Base-by-base conservation (phyloP, 2,329 filamentous ascomycete genomes). In the Fusarium verticillioides region DNA sequence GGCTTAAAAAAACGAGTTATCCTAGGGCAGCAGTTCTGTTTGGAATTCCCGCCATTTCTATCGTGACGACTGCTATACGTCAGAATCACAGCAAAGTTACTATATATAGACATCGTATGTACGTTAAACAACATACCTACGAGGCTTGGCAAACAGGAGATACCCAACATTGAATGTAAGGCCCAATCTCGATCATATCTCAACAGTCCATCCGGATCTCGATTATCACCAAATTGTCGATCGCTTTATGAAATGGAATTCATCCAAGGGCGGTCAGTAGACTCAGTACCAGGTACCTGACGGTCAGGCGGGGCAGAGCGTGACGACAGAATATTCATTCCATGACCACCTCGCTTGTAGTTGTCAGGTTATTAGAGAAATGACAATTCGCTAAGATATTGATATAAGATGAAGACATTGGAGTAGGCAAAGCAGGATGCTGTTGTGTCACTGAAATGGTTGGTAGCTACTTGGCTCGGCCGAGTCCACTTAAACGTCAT, bases 401-500 rank as follows among this genome's bases (percentile, higher is more conserved):
- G 21, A 16, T 26, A 16, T 21, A 23, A 46, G 36, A 23, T 37
- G 16, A 39, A 49, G 26, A n/a, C 21, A 30, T 47, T 28, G 39
- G 39, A 50, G 36, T 56, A 42, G 12, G 49, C 37, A 30, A 53
- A 53, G 23, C 34, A 53, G 23, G 30, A 32, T 43, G 66, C 43
- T 56, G 52, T 65, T 18, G n/a, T 43, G 46, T 47, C 61, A 21
- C n/a, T 62, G 58, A 54, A 66, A 68, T 60, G 43, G n/a, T 34
- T 52, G 21, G 40, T 42, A 42, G 40, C 10, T 40, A 40, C 46
- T 63, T 60, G 44, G 36, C 64, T 72, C 69, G 60, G 69, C 60
- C 69, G 65, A 70, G 61, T 60, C 54, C 57, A 70, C 70, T 65
- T 49, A 53, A 46, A 73, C 70, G 70, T 73, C 70, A 73, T 70